Evolutionary conservation across 352 stramenopile genomes (phyloP), one percentile per base, ranked within the genome.

Genomic region (Pythium plurisporium): DNA sequence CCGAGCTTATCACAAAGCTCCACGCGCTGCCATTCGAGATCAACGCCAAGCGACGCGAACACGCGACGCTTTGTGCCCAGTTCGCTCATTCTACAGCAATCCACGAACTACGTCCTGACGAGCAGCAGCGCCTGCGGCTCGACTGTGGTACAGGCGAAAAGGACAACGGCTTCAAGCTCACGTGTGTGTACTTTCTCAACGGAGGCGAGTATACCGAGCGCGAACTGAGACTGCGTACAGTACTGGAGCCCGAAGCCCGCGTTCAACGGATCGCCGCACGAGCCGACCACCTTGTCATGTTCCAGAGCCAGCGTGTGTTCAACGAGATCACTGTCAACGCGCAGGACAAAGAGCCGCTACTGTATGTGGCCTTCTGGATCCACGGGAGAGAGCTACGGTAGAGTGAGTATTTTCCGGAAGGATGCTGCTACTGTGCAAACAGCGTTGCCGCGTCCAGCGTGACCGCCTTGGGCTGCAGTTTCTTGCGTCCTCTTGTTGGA

Each of bases 11-110:
- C 22, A 73, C 86, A 25, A 89, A 88, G 34, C 44, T 95, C 20
- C 77, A 91, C 42, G 79, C 79, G 4, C 52, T 96, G 20, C 80
- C 87, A 5, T 89, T 75, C 47, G 85, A 95, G 53, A 84, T 96
- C 64, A 96, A 96, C 54, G 64, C 57, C 19, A 94, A 94, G 50
- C 64, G 67, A 2, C 60, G 67, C 0, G 43, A 66, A 8, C 61
- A 59, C 0, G 64, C 67, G 20, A 67, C 76, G 20, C 50, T 91
- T 14, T 92, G 80, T 56, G 77, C 84, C 1, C 79, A 86, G 48
- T 90, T 91, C 51, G 65, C 79, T 4, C 81, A 83, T 42, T 85
- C 63, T 23, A 88, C 80, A 23, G 73, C 71, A 9, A 26, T 91
- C 3, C 67, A 89, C 3, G 64, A 83, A 9, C 29, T 91, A 7